A percentile compares a stretch with the other conserved stretches of the same genome.
These are phyloP conservation scores for Moniliella sp. DNA, from an alignment of 1,284 basidiomycete species.

Conservation along the genomic window DNA sequence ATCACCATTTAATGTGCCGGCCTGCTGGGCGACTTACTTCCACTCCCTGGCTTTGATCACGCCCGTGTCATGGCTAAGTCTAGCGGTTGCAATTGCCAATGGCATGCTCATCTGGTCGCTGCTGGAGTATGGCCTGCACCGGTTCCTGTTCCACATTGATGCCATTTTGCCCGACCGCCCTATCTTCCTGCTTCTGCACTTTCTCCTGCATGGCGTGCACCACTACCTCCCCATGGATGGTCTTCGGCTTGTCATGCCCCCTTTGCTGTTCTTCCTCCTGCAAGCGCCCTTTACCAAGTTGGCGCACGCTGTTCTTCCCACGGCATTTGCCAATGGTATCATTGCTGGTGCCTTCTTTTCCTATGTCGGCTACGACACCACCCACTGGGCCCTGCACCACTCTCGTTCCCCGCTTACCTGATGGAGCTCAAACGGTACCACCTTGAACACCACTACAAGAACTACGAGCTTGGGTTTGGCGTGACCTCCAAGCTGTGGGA, in stretches of 20 bases:
- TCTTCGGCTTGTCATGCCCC: constrained; percentile 77
- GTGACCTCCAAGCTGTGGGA: constrained; percentile 92
- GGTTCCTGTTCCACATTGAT: constrained; percentile 95
- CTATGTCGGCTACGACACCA: constrained; percentile 41
- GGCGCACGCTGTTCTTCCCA: constrained; percentile 61
- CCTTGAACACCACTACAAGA: constrained; percentile 90
- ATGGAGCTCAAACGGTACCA: constrained; percentile 89
- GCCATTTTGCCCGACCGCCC: constrained; percentile 63
- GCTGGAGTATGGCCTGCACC: constrained; percentile 81
- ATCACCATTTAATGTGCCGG: too few relatives aligned
- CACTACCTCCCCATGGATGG: constrained; percentile 90
- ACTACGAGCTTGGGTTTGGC: constrained; percentile 89
- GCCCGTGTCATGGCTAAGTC: constrained; percentile 14
- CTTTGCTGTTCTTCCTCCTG: constrained; percentile 55
- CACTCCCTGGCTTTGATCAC: background rate
- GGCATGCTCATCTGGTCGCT: constrained; percentile 85
- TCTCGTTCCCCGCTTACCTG: constrained; percentile 54
- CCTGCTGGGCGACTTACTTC: constrained; percentile 1
- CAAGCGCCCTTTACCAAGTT: constrained; percentile 72
- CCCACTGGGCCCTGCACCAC: constrained; percentile 34
- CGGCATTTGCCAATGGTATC: constrained; percentile 67
- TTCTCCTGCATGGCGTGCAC: constrained; percentile 82
- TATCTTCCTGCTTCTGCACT: constrained; percentile 63
- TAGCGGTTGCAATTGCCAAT: constrained; percentile 51
- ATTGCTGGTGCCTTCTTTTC: constrained; percentile 77